Evolutionary conservation across 2,329 filamentous ascomycete species (phyloP).

Genomic region (Cytospora paraplurivora): DNA sequence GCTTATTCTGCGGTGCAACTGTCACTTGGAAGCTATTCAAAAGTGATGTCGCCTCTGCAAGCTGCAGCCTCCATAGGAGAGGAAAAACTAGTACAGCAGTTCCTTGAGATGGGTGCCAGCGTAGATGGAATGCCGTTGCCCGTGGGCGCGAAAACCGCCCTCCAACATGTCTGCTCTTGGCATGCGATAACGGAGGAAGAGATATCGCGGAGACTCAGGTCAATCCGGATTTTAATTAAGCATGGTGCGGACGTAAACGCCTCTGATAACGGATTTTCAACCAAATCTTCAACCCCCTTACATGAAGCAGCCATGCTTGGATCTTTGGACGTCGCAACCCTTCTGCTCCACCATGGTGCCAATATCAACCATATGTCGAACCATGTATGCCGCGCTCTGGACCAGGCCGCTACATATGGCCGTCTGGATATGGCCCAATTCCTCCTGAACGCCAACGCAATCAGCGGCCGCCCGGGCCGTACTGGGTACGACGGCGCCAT

Average conservation of each 20-base stretch:
- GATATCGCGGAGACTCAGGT: neutral
- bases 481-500: conserved; percentile 17
- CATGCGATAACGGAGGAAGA: neutral
- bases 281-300: too few species aligned
- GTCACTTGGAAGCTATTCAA: neutral
- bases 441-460: conserved; percentile 16
- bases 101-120: neutral
- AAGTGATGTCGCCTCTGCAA: neutral
- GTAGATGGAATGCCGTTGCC: neutral
- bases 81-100: neutral
- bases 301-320: neutral
- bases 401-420: neutral
- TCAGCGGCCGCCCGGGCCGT: neutral
- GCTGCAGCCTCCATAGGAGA: neutral
- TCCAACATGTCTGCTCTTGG: neutral
- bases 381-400: neutral
- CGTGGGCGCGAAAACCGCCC: neutral
- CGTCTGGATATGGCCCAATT: conserved; percentile 19
- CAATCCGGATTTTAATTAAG: neutral
- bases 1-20: neutral
- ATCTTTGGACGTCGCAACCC: neutral
- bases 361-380: neutral
- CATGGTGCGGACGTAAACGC: neutral
- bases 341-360: neutral
- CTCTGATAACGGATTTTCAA: too few species aligned